A percentile compares a stretch with the other conserved stretches of the same genome.
phyloP scores from a whole-genome alignment of 306 rosid genomes.

The Vachellia pachyceras region DNA sequence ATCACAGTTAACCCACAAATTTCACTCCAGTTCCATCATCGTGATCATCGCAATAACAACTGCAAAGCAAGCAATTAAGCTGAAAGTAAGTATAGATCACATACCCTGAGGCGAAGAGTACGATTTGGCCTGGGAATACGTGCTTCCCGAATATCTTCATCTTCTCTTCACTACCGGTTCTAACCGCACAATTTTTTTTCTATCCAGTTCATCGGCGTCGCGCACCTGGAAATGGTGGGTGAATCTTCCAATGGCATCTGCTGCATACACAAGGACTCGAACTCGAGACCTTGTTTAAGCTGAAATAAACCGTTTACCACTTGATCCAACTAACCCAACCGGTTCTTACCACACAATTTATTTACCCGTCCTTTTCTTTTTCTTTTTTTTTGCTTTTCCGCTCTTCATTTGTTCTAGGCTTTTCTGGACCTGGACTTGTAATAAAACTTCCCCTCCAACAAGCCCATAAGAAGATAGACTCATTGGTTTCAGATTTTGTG shows the following conservation, averaged over 20 bases:
- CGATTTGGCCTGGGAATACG: conserved; percentile 44
- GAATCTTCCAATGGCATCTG: too few species aligned
- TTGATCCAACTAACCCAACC: too few species aligned
- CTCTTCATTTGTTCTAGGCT: neutral
- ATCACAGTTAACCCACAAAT: neutral
- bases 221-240: too few species aligned
- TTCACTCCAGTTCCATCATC: neutral
- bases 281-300: too few species aligned
- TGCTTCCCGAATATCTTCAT: conserved; percentile 51
- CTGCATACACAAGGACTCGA: too few species aligned
- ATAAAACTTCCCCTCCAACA: neutral
- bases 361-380: neutral
- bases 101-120: conserved; percentile 50
- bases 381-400: neutral
- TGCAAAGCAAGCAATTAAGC: neutral
- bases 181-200: neutral
- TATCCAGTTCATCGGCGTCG: too few species aligned
- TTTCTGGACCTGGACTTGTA: neutral
- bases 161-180: neutral
- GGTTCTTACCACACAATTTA: neutral
- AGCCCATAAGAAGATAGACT: neutral
- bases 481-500: too few species aligned
- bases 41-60: too few species aligned
- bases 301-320: too few species aligned
- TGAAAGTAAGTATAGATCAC: neutral